Conservation (phyloP, 768 basidiomycete species). For the Kwoniella bestiolae region DNA sequence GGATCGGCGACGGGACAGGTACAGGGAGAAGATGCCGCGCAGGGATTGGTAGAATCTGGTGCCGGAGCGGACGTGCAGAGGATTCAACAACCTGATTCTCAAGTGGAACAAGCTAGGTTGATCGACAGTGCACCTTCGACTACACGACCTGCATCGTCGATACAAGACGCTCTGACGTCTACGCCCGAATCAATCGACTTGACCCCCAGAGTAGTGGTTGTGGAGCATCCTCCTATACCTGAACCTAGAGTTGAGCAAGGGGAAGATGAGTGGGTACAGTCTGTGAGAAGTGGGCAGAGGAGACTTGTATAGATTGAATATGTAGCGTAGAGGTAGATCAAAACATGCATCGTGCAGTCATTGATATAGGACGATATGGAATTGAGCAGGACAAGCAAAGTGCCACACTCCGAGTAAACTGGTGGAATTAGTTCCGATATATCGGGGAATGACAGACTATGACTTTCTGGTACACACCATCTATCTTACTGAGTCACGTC, state of each 20-base stretch:
- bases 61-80: not conserved
- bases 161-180: constrained; percentile 15
- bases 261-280: constrained; percentile 22
- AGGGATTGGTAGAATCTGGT: constrained; percentile 22
- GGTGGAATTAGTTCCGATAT: not conserved
- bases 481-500: constrained; percentile 9
- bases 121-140: not conserved
- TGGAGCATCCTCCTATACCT: constrained; percentile 11
- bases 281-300: constrained; percentile 33
- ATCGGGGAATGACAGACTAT: not conserved
- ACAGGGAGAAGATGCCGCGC: constrained; percentile 2
- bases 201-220: constrained; percentile 9
- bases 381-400: not conserved
- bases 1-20: constrained; percentile 4
- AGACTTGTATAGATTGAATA: constrained; percentile 29
- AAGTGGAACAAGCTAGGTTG: constrained; percentile 4
- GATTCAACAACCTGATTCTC: not conserved
- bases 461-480: constrained; percentile 7
- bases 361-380: not conserved
- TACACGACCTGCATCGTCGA: not conserved
- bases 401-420: not conserved
- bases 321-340: too few relatives aligned
- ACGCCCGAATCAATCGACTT: constrained; percentile 26
- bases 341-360: not conserved
- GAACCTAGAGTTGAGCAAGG: not conserved